Evolutionary conservation across 805 yeast species (phyloP).

Genomic region (Lipomyces kockii): DNA sequence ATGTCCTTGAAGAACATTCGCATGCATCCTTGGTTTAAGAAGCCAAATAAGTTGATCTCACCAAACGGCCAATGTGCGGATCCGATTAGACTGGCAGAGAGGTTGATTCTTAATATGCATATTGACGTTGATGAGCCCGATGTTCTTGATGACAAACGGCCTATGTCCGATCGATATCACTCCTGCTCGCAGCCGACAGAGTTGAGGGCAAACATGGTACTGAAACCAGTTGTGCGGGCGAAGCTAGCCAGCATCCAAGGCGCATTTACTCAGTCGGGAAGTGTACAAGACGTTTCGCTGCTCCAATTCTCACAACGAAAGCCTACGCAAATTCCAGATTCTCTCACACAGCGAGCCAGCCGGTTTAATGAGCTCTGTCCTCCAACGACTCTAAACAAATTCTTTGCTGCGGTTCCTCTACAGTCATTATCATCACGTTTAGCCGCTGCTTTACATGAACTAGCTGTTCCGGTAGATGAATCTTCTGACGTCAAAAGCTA

Average conservation of each 20-base stretch:
- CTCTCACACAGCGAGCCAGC: slow-evolving; percentile 38
- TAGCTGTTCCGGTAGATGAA: slow-evolving; percentile 43
- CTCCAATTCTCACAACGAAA: slow-evolving; percentile 25
- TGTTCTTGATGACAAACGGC: neutral
- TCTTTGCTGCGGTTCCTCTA: slow-evolving; percentile 54
- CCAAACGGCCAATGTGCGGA: slow-evolving; percentile 58
- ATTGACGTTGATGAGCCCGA: slow-evolving; percentile 46
- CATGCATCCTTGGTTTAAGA: slow-evolving; percentile 61
- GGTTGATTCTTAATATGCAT: slow-evolving; percentile 56
- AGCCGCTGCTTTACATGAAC: slow-evolving; percentile 50
- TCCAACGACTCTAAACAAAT: slow-evolving; percentile 56
- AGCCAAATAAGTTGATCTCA: slow-evolving; percentile 52
- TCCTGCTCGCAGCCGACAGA: slow-evolving; percentile 30
- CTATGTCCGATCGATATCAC: slow-evolving; percentile 2
- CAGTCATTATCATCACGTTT: slow-evolving; percentile 52
- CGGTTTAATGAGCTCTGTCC: slow-evolving; percentile 43
- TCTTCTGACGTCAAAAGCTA: slow-evolving; percentile 42
- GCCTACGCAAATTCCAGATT: slow-evolving; percentile 37
- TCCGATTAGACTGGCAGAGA: slow-evolving; percentile 56
- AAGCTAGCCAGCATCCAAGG: neutral
- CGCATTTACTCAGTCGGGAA: slow-evolving; percentile 5
- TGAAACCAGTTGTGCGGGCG: slow-evolving; percentile 1
- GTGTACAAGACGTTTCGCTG: slow-evolving; percentile 38
- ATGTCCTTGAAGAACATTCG: slow-evolving; percentile 50
- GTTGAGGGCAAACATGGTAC: slow-evolving; percentile 6